Conservation (phyloP, 202 grass and related monocot species). For the Schoenoplectus tabernaemontani region DNA sequence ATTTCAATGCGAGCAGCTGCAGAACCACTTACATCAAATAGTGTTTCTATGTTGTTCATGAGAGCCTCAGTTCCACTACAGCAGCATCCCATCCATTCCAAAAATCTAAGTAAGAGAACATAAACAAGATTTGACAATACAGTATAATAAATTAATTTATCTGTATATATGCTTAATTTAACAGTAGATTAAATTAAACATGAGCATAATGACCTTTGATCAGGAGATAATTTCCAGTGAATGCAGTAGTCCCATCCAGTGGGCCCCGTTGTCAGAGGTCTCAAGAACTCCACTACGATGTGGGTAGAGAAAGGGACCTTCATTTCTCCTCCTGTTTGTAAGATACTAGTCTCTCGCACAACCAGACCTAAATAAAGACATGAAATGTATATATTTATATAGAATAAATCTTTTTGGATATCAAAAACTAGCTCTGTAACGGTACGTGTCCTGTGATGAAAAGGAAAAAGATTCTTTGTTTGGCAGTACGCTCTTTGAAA, state of each 20-base stretch:
- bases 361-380: constrained; percentile 17
- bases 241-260: constrained; percentile 79
- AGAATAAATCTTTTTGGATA: background rate
- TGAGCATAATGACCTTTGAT: constrained; percentile 35
- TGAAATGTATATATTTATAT: background rate
- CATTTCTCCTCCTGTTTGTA: background rate
- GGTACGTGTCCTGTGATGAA: constrained; percentile 11
- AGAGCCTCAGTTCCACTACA: constrained; percentile 43
- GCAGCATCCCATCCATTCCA: constrained; percentile 74
- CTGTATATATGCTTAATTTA: background rate
- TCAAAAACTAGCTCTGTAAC: constrained; percentile 16
- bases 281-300: constrained; percentile 35
- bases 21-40: constrained; percentile 8
- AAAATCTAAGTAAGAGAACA: constrained; percentile 37
- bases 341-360: background rate
- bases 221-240: constrained; percentile 65
- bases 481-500: constrained; percentile 1
- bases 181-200: background rate
- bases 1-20: background rate
- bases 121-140: background rate
- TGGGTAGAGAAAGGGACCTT: constrained; percentile 10
- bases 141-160: no score
- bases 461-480: constrained; percentile 27
- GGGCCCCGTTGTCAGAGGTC: constrained; percentile 41
- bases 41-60: constrained; percentile 17